Conservation (phyloP, 2,329 filamentous ascomycete species). For the Calonectria naviculata region DNA sequence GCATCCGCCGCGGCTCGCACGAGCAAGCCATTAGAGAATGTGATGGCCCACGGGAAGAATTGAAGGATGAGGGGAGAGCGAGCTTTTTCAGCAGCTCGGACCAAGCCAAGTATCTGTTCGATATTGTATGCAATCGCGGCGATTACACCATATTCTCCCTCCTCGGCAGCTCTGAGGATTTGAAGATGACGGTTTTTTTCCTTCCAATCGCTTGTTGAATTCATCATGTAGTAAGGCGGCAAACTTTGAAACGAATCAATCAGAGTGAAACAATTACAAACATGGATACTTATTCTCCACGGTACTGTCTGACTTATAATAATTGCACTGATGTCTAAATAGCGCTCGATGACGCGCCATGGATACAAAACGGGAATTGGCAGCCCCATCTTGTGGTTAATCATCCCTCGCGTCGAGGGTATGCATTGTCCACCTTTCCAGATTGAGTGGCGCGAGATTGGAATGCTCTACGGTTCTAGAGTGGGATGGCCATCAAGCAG, state of each 20-base stretch:
- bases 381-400: background rate
- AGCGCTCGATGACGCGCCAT: too few species aligned
- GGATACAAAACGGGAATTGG: too few species aligned
- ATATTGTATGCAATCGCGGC: slow-evolving; percentile 63
- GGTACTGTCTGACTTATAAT: too few species aligned
- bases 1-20: slow-evolving; percentile 63
- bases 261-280: too few species aligned
- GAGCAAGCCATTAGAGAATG: slow-evolving; percentile 65
- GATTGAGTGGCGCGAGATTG: background rate
- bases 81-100: slow-evolving; percentile 76
- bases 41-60: slow-evolving; percentile 78
- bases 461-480: background rate
- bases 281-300: too few species aligned
- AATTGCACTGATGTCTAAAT: too few species aligned
- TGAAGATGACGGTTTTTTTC: slow-evolving; percentile 20
- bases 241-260: background rate
- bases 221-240: background rate
- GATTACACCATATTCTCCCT: slow-evolving; percentile 24
- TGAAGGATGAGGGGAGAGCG: slow-evolving; percentile 75
- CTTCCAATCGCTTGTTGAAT: slow-evolving; percentile 7
- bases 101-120: slow-evolving; percentile 75
- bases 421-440: background rate
- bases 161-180: slow-evolving; percentile 27
- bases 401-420: background rate
- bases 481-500: too few species aligned